These are phyloP conservation scores for Ambrosia hybrid DNA, from an alignment of 140 eudicot genomes.

Conservation along the genomic window DNA sequence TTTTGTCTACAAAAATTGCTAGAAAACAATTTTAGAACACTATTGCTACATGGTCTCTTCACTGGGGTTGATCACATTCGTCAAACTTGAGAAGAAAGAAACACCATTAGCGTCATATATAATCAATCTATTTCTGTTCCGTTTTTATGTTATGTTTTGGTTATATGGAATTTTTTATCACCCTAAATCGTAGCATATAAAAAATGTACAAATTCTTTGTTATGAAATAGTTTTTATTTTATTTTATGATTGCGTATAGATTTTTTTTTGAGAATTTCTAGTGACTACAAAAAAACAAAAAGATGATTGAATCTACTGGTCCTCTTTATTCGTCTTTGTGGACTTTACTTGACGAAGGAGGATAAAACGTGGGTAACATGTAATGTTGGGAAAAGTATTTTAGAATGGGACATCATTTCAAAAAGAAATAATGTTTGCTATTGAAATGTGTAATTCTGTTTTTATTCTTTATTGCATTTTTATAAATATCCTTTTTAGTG, in stretches of 20 bases:
- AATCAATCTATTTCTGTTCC: too few species aligned
- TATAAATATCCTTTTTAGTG: background rate
- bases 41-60: too few species aligned
- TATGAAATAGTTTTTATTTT: background rate
- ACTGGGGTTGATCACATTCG: too few species aligned
- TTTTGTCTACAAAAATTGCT: too few species aligned
- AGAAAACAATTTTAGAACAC: too few species aligned
- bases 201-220: background rate
- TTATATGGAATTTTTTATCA: too few species aligned
- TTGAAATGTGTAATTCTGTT: conserved; percentile 7
- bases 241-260: background rate
- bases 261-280: background rate
- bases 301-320: background rate
- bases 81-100: too few species aligned
- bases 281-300: background rate
- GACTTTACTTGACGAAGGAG: conserved; percentile 18
- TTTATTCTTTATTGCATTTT: background rate
- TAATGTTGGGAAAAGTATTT: conserved; percentile 30
- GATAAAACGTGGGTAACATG: conserved; percentile 28
- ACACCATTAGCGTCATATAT: too few species aligned
- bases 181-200: too few species aligned
- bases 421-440: conserved; percentile 22
- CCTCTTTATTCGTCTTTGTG: background rate
- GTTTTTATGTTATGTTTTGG: too few species aligned
- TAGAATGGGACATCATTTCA: conserved; percentile 18